Conservation (phyloP, 1,284 basidiomycete genomes). For the Ustilago nuda region DNA sequence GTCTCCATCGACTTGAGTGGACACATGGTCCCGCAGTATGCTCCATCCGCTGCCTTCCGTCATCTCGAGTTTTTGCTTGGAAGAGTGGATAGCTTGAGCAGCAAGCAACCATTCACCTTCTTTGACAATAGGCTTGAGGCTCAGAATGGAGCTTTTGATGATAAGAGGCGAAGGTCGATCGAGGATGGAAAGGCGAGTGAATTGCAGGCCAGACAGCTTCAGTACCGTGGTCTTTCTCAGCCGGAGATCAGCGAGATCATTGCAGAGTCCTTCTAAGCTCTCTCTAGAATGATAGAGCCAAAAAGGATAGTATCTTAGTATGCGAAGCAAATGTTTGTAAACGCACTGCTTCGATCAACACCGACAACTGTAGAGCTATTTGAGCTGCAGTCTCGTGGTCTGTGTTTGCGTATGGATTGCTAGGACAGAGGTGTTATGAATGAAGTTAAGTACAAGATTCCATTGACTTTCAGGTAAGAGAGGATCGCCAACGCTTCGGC, state of each 20-base stretch:
- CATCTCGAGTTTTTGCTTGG: constrained; percentile 63
- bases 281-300: background rate
- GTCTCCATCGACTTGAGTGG: constrained; percentile 45
- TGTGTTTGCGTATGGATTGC: no score
- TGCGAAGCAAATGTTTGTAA: no score
- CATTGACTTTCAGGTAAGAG: no score
- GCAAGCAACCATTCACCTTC: constrained; percentile 27
- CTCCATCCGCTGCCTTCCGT: constrained; percentile 54
- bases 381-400: no score
- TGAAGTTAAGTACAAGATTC: no score
- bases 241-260: constrained; percentile 39
- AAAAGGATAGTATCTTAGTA: background rate
- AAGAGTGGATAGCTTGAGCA: constrained; percentile 39
- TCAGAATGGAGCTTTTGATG: constrained; percentile 1
- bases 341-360: no score
- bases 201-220: constrained; percentile 16
- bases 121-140: constrained; percentile 33
- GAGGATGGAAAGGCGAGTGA: constrained; percentile 8
- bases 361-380: no score
- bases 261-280: constrained; percentile 12
- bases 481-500: no score
- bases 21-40: constrained; percentile 65
- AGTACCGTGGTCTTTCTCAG: constrained; percentile 22
- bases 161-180: background rate
- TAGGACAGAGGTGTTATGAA: no score